phyloP scores from a whole-genome alignment of 495 filamentous ascomycete genomes.

The Penicillium waksmanii region DNA sequence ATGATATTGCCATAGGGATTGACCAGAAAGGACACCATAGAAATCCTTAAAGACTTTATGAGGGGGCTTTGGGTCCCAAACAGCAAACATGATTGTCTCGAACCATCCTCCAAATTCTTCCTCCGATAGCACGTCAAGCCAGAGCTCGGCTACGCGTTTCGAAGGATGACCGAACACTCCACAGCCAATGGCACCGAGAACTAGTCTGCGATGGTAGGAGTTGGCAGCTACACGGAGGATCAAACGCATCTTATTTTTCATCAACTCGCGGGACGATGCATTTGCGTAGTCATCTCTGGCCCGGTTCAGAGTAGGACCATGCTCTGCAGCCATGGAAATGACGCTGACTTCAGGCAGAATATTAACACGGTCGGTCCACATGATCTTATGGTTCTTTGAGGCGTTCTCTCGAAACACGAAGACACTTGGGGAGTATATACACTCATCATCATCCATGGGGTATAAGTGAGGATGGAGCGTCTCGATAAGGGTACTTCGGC shows the following conservation, averaged over 20 bases:
- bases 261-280: slow-evolving; percentile 49
- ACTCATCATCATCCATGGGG: slow-evolving; percentile 53
- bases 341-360: slow-evolving; percentile 57
- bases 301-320: slow-evolving; percentile 40
- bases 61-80: slow-evolving; percentile 27
- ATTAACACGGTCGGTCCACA: slow-evolving; percentile 35
- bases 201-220: slow-evolving; percentile 55
- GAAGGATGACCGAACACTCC: slow-evolving; percentile 65
- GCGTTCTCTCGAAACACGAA: slow-evolving; percentile 55
- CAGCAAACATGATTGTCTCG: slow-evolving; percentile 38
- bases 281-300: slow-evolving; percentile 37
- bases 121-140: slow-evolving; percentile 59
- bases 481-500: slow-evolving; percentile 59
- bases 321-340: slow-evolving; percentile 58
- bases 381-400: slow-evolving; percentile 37
- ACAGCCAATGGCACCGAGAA: slow-evolving; percentile 71
- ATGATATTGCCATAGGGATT: neutral
- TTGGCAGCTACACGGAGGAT: slow-evolving; percentile 57
- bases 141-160: slow-evolving; percentile 63
- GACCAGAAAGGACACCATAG: neutral
- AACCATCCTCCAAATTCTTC: slow-evolving; percentile 54
- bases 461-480: slow-evolving; percentile 60
- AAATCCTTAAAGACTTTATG: neutral
- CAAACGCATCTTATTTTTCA: slow-evolving; percentile 61
- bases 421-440: slow-evolving; percentile 63